phyloP scores from a whole-genome alignment of 2,329 filamentous ascomycete genomes.

The Fusarium chlamydosporum region DNA sequence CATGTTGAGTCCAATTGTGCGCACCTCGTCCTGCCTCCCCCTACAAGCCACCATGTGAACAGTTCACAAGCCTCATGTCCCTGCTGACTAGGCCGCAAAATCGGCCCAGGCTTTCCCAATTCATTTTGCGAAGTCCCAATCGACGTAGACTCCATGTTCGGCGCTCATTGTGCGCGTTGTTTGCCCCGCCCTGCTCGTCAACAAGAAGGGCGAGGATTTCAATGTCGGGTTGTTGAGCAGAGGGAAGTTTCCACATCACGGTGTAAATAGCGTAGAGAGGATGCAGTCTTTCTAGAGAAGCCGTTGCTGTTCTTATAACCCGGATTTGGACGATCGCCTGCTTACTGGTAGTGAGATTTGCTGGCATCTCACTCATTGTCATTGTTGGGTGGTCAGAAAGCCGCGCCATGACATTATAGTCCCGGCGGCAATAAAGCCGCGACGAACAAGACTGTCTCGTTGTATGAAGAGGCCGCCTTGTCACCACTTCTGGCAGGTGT shows the following conservation, averaged over 20 bases:
- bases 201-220: slow-evolving; percentile 66
- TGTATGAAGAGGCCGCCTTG: neutral
- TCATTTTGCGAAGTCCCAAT: neutral
- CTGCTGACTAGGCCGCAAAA: slow-evolving; percentile 69
- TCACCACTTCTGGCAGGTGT: neutral
- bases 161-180: slow-evolving; percentile 60
- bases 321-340: neutral
- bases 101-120: slow-evolving; percentile 57
- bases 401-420: neutral
- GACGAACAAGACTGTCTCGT: neutral
- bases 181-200: slow-evolving; percentile 69
- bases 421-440: slow-evolving; percentile 5
- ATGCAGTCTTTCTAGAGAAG: neutral
- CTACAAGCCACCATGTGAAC: slow-evolving; percentile 63
- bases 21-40: neutral
- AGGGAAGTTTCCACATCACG: slow-evolving; percentile 6
- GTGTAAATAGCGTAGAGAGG: neutral
- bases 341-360: slow-evolving; percentile 1
- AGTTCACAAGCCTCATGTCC: slow-evolving; percentile 69
- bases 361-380: slow-evolving; percentile 3
- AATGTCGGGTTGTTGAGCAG: slow-evolving; percentile 51
- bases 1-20: neutral
- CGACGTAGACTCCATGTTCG: slow-evolving; percentile 64
- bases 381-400: slow-evolving; percentile 8
- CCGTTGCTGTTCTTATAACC: slow-evolving; percentile 9